Conservation (phyloP, 2,329 filamentous ascomycete genomes). For the Metarhizium guizhouense region DNA sequence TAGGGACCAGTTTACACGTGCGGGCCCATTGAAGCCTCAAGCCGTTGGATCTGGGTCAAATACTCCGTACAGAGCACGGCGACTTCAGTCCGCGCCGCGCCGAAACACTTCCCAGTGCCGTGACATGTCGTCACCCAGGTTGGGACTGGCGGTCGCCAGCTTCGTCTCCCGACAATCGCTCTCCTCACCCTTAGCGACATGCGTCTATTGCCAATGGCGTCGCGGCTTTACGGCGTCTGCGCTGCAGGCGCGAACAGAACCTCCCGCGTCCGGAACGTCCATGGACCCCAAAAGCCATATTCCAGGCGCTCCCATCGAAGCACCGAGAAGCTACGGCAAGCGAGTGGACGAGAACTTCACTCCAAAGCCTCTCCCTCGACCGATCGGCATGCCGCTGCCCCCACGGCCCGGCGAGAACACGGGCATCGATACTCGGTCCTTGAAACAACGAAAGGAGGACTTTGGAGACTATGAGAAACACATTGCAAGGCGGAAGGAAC, state of each 20-base stretch:
- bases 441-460: slow-evolving; percentile 64
- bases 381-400: slow-evolving; percentile 71
- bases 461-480: slow-evolving; percentile 83
- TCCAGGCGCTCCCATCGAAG: slow-evolving; percentile 42
- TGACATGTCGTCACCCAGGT: slow-evolving; percentile 22
- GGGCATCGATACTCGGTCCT: slow-evolving; percentile 59
- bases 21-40: too few species aligned
- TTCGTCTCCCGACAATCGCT: slow-evolving; percentile 8
- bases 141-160: slow-evolving; percentile 20
- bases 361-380: slow-evolving; percentile 54
- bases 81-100: neutral
- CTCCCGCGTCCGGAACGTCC: slow-evolving; percentile 25
- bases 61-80: neutral
- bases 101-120: neutral
- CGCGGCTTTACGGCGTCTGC: slow-evolving; percentile 38
- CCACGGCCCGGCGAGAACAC: slow-evolving; percentile 75
- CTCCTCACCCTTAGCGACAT: slow-evolving; percentile 27
- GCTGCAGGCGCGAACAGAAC: slow-evolving; percentile 19
- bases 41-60: too few species aligned
- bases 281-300: slow-evolving; percentile 29
- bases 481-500: slow-evolving; percentile 60
- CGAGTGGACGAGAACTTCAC: slow-evolving; percentile 42
- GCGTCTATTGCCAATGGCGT: slow-evolving; percentile 43
- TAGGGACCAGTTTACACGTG: too few species aligned
- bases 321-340: slow-evolving; percentile 52